A percentile compares a stretch with the other conserved stretches of the same genome.
Conservation (phyloP, 2,329 filamentous ascomycete genomes). For the Botryosphaeria dothidea region DNA sequence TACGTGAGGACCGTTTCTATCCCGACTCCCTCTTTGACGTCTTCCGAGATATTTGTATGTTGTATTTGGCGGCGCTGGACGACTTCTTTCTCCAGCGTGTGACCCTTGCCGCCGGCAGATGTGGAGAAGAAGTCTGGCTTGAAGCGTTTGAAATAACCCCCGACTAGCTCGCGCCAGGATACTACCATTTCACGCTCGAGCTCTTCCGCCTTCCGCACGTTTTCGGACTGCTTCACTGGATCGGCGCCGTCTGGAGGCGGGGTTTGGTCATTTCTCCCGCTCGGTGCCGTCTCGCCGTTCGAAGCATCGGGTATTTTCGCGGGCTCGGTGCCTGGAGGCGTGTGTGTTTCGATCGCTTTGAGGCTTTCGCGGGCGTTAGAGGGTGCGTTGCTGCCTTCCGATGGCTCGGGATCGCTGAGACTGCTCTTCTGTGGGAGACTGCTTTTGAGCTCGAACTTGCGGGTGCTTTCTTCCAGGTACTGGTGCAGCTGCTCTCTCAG, state of each 20-base stretch:
- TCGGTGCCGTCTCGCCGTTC: slow-evolving; percentile 26
- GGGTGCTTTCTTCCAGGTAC: slow-evolving; percentile 82
- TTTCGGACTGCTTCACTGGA: slow-evolving; percentile 40
- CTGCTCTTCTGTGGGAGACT: slow-evolving; percentile 53
- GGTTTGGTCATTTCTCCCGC: slow-evolving; percentile 22
- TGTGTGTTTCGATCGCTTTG: slow-evolving; percentile 52
- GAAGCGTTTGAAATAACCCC: slow-evolving; percentile 93
- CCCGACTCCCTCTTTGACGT: slow-evolving; percentile 50
- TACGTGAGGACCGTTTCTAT: slow-evolving; percentile 83
- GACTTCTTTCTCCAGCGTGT: slow-evolving; percentile 35
- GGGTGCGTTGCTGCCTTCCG: not conserved
- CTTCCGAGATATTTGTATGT: slow-evolving; percentile 27
- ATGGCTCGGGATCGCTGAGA: not conserved
- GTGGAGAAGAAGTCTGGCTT: slow-evolving; percentile 74
- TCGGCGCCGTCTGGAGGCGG: slow-evolving; percentile 25
- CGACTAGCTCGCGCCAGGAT: slow-evolving; percentile 80
- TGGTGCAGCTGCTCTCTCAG: slow-evolving; percentile 79
- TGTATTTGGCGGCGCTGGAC: slow-evolving; percentile 29
- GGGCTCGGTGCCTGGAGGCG: slow-evolving; percentile 41
- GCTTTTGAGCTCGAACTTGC: slow-evolving; percentile 74
- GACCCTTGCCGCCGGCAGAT: slow-evolving; percentile 38
- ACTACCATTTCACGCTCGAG: slow-evolving; percentile 71
- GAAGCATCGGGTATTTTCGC: slow-evolving; percentile 32
- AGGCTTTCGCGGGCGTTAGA: slow-evolving; percentile 35
- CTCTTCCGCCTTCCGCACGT: slow-evolving; percentile 62